Percentiles rank a stretch among this genome's conserved stretches.
Evolutionary conservation across 2,329 filamentous ascomycete genomes (phyloP).

Genomic region (Fusarium pseudograminearum): DNA sequence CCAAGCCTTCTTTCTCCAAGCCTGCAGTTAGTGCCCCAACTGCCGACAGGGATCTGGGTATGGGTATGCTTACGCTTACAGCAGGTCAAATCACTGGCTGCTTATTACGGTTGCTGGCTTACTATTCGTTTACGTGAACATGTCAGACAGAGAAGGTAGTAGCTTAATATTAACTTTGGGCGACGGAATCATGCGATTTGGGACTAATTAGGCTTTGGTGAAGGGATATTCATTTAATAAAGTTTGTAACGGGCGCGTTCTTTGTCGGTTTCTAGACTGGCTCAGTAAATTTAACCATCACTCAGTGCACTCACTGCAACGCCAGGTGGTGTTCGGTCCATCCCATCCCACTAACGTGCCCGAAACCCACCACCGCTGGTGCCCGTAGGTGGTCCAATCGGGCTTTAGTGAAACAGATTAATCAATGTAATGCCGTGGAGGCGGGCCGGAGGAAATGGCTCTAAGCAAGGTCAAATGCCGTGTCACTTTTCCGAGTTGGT

Average conservation of each 20-base stretch:
- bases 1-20: neutral
- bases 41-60: slow-evolving; percentile 36
- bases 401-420: slow-evolving; percentile 26
- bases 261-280: neutral
- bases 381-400: slow-evolving; percentile 22
- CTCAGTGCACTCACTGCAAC: slow-evolving; percentile 6
- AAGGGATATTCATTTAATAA: neutral
- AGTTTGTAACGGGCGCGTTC: neutral
- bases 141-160: slow-evolving; percentile 32
- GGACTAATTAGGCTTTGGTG: neutral
- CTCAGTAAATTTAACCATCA: neutral
- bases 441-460: slow-evolving; percentile 13
- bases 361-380: slow-evolving; percentile 26
- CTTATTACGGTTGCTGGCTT: neutral
- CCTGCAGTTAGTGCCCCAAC: slow-evolving; percentile 20
- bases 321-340: slow-evolving; percentile 22
- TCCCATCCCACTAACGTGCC: slow-evolving; percentile 31
- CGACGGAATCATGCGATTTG: neutral
- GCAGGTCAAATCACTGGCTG: neutral
- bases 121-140: slow-evolving; percentile 30
- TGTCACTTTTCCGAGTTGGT: slow-evolving; percentile 8
- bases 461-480: slow-evolving; percentile 7
- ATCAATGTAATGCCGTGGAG: slow-evolving; percentile 25
- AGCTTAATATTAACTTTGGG: slow-evolving; percentile 21
- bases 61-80: too few relatives aligned